A percentile compares a stretch with the other conserved stretches of the same genome.
Evolutionary conservation across 768 basidiomycete genomes (phyloP).

Genomic region (Fibroporia radiculosa): DNA sequence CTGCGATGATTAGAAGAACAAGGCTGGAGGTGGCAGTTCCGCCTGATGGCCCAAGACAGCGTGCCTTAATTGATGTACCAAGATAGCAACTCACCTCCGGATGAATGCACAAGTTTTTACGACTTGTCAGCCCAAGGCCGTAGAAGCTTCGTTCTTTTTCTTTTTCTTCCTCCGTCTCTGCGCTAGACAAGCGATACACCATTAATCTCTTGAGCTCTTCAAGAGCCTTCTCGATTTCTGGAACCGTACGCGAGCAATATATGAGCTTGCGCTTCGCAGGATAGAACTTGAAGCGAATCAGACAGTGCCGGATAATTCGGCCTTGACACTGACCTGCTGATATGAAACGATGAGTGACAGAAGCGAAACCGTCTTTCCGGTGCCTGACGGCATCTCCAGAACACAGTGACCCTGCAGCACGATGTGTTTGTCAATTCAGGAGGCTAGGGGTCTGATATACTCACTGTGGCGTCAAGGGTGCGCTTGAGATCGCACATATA

Average conservation of each 20-base stretch:
- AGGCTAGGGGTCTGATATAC: constrained; percentile 12
- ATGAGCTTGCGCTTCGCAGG: constrained; percentile 90
- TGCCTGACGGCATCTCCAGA: constrained; percentile 99
- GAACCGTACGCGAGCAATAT: constrained; percentile 98
- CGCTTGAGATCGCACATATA: constrained; percentile 99
- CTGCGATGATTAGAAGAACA: too few relatives aligned
- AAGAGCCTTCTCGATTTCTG: constrained; percentile 97
- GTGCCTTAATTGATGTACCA: not conserved
- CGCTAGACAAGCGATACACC: constrained; percentile 70
- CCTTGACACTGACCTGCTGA: constrained; percentile 60
- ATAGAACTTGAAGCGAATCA: constrained; percentile 56
- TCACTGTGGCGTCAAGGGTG: constrained; percentile 88
- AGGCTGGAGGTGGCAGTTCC: too few relatives aligned
- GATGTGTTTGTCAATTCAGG: not conserved
- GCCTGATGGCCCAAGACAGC: too few relatives aligned
- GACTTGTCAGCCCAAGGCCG: constrained; percentile 88
- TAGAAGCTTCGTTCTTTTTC: constrained; percentile 77
- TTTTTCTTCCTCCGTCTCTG: constrained; percentile 67
- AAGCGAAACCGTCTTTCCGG: constrained; percentile 96
- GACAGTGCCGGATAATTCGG: not conserved
- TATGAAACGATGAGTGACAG: constrained; percentile 95
- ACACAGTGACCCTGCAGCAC: constrained; percentile 86
- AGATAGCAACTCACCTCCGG: constrained; percentile 57
- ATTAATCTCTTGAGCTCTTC: constrained; percentile 92
- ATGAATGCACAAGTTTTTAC: constrained; percentile 95